Percentiles rank a stretch among this genome's conserved stretches.
These are phyloP conservation scores for Murraya koenigii DNA, from an alignment of 345 rosid species.

Conservation along the genomic window DNA sequence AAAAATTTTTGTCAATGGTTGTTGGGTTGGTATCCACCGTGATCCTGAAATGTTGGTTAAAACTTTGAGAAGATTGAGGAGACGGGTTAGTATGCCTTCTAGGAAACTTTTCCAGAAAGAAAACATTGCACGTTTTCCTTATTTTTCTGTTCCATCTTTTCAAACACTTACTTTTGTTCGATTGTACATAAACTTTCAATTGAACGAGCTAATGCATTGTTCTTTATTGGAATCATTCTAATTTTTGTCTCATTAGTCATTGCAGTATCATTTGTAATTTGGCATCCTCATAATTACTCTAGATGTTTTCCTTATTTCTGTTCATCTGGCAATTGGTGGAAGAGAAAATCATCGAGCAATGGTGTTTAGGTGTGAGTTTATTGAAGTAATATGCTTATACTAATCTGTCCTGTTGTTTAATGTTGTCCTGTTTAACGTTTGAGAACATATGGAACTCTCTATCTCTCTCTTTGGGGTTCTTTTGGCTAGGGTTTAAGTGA, in stretches of 20 bases:
- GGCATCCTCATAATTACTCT: too few relatives aligned
- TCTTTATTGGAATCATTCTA: neutral
- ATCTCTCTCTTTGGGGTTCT: too few relatives aligned
- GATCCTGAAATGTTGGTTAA: conserved; percentile 99
- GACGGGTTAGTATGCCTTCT: conserved; percentile 58
- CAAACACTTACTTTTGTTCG: neutral
- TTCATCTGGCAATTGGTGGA: neutral
- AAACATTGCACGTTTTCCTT: neutral
- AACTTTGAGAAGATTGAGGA: conserved; percentile 84
- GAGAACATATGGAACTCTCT: neutral
- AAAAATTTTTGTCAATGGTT: conserved; percentile 91
- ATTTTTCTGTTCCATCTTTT: neutral
- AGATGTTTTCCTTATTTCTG: too few relatives aligned
- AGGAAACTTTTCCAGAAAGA: neutral
- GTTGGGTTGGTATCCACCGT: conserved; percentile 99
- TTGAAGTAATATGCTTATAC: neutral
- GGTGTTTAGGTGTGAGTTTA: neutral
- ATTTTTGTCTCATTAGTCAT: too few relatives aligned
- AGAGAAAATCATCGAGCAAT: neutral
- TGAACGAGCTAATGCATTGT: neutral
- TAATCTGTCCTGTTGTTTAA: neutral
- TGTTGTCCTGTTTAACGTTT: too few relatives aligned
- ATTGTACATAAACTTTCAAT: neutral
- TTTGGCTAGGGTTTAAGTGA: neutral
- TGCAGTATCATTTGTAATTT: too few relatives aligned